Conservation (phyloP, 2,329 filamentous ascomycete genomes). For the Alternaria postmessia region DNA sequence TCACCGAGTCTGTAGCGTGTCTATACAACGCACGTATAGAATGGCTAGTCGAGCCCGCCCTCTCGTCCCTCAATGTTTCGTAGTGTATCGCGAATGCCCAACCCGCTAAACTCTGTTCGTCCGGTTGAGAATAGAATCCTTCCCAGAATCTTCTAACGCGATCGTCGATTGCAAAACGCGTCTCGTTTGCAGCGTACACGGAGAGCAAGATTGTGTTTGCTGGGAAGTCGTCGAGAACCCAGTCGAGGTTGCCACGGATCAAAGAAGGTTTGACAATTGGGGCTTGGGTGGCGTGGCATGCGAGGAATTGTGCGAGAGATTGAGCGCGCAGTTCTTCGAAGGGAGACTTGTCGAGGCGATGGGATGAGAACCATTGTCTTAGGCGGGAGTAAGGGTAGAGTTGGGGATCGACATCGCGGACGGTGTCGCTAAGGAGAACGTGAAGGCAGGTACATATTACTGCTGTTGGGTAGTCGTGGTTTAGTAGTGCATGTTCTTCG, state of each 20-base stretch:
- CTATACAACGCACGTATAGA: conserved; percentile 65
- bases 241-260: conserved; percentile 68
- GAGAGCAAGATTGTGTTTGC: conserved; percentile 78
- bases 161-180: conserved; percentile 76
- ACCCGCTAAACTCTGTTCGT: conserved; percentile 53
- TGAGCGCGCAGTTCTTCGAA: conserved; percentile 74
- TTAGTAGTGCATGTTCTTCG: conserved; percentile 65
- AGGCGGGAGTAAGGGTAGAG: conserved; percentile 50
- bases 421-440: conserved; percentile 73
- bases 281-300: conserved; percentile 68
- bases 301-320: conserved; percentile 70
- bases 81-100: conserved; percentile 65
- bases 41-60: conserved; percentile 57
- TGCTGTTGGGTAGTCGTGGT: conserved; percentile 53
- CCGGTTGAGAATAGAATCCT: conserved; percentile 45
- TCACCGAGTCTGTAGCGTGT: conserved; percentile 54
- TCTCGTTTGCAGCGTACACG: conserved; percentile 77
- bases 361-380: conserved; percentile 32
- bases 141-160: conserved; percentile 74
- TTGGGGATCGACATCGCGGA: conserved; percentile 46
- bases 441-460: conserved; percentile 67
- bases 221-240: conserved; percentile 72
- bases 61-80: conserved; percentile 58
- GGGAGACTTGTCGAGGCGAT: conserved; percentile 28
- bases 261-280: conserved; percentile 73